These are phyloP conservation scores for Mentha longifolia DNA, from an alignment of 257 asterid genomes.

Conservation along the genomic window DNA sequence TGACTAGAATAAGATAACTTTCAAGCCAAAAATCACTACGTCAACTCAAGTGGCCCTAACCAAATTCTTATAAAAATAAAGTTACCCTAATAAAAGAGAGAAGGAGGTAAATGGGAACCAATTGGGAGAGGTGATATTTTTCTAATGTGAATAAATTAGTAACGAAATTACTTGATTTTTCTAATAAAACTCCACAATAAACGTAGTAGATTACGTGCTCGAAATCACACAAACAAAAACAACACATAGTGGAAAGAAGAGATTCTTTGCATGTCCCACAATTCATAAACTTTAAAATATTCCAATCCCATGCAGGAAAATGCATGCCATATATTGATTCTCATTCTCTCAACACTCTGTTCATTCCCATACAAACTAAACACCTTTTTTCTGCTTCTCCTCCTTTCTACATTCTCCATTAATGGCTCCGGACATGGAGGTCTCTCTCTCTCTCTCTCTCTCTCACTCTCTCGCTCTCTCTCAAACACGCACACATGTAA, in stretches of 20 bases:
- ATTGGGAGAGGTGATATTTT: too few species aligned
- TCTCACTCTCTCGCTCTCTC: constrained; percentile 13
- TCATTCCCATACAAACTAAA: constrained; percentile 30
- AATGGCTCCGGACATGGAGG: constrained; percentile 60
- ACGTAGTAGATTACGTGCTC: not conserved
- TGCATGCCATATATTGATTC: constrained; percentile 67
- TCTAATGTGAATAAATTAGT: not conserved
- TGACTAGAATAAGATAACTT: not conserved
- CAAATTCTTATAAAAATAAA: not conserved
- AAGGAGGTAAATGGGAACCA: too few species aligned
- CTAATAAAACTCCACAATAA: not conserved
- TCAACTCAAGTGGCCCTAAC: not conserved
- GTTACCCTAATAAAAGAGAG: too few species aligned
- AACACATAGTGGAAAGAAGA: constrained; percentile 37
- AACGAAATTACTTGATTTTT: not conserved
- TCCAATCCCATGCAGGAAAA: constrained; percentile 54
- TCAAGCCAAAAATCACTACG: not conserved
- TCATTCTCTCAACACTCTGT: constrained; percentile 36
- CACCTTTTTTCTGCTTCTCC: constrained; percentile 25
- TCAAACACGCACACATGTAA: not conserved
- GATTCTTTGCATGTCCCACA: constrained; percentile 87
- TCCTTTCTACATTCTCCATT: constrained; percentile 25
- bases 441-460: constrained; percentile 27
- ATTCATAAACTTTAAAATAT: constrained; percentile 63
- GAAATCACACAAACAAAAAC: not conserved